Base-by-base conservation (phyloP, 2,329 filamentous ascomycete genomes). In the Cryphonectria radicalis region DNA sequence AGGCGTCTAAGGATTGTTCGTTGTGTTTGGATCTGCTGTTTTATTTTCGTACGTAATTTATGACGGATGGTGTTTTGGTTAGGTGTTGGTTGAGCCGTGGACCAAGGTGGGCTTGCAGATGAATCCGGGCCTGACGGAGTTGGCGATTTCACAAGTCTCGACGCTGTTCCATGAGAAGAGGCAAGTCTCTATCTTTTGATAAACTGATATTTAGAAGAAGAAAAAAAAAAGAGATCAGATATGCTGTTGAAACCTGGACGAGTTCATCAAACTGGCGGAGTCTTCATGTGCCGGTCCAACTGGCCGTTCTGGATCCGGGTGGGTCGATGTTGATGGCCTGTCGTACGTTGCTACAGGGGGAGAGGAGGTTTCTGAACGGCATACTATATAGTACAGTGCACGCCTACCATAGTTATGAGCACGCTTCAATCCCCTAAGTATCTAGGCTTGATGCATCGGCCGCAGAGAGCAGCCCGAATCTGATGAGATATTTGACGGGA, bases 311-410 rank as follows among this genome's bases (percentile, higher is more conserved):
- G 22, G 46, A 22, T 50, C 22, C 22, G 46, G 22, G 46, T 62
- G 59, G 59, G 59, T 40, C 59, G 59, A 62, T 40, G n/a, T 62
- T 35, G 17, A 14, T 0, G 7, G 11, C 19, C 28, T 35, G 28
- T 62, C 59, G 59, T 62, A 62, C 28, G 59, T 40, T 62, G 19
- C 19, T 19, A 62, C 59, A 62, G 59, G 57, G 57, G 59, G 59
- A 32, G 32, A 32, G 32, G 3, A 32, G 32, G 32, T 32, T 40
- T 32, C 25, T 59, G 13, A 59, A n/a, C 11, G 35, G 13, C 14
- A 35, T 35, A 40, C 32, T 32, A 32, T 32, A 32, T 32, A 32
- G 3, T 2, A 32, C 32, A 32, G 32, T 32, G 32, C 32, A 62
- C 59, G 14, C 55, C 25, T 59, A 32, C 13, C 19, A 10, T 14